Base-by-base conservation (phyloP, 805 yeast genomes). In the Metschnikowia koreensis region DNA sequence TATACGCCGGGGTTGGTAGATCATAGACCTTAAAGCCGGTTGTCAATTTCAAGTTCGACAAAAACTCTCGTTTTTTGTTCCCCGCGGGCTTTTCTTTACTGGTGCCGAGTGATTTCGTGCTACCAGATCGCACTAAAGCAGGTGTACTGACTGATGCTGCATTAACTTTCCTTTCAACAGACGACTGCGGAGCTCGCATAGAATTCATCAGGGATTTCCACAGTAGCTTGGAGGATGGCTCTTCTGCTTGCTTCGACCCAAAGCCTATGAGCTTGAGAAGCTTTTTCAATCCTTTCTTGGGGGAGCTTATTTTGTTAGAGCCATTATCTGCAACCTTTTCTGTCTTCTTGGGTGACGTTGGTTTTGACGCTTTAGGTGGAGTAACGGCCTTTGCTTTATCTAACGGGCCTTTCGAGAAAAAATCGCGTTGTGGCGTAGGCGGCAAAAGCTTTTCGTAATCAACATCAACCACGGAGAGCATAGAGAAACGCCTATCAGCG, bases 361-460 rank as follows among this genome's bases (percentile, higher is more conserved):
- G 34, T 10, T 26, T 33, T 27, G 12, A 16, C 39, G 11, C 8
- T 7, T 28, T 41, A 12, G 29, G 28, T 6, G 13, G 7, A 15
- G 26, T 17, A 7, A 22, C 33, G 6, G 45, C 10, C 9, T n/a
- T 17, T 11, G n/a, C 11, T 7, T 48, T 39, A 48, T 33, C 41
- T 7, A 16, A 31, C 12, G 43, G 39, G 2, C 17, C 34, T 17
- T 17, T 42, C 7, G 52, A 34, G 16, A 40, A 36, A 7, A 40
- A 27, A 33, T 45, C 53, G 6, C 41, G 41, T 16, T 41, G 33
- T 3, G 61, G 60, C 10, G 59, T 48, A 10, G 50, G 46, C 6
- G 61, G 61, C 48, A 56, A 51, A 13, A 49, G 48, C 26, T 52
- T 47, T 28, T 56, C 60, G 36, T 54, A 58, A 44, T 58, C 59